Conservation (phyloP, 2,329 filamentous ascomycete species). For the Purpureocillium takamizusanense region DNA sequence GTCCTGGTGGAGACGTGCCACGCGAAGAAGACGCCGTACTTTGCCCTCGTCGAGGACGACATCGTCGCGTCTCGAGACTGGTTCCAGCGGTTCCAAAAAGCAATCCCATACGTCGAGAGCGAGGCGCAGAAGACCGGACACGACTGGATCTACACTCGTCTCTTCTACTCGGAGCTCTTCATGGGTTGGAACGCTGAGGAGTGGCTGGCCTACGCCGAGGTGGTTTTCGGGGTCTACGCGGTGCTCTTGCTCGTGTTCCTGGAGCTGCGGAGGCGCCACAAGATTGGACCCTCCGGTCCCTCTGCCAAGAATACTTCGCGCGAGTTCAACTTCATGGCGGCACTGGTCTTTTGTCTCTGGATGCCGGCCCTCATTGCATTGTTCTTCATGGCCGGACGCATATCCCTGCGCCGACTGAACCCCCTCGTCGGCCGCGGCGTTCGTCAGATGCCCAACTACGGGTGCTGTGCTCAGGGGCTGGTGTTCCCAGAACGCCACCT, state of each 20-base stretch:
- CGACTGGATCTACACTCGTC: constrained; percentile 26
- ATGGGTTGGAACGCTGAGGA: constrained; percentile 30
- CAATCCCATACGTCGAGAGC: constrained; percentile 18
- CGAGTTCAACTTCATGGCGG: constrained; percentile 14
- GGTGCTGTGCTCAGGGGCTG: constrained; percentile 28
- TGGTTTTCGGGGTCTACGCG: constrained; percentile 17
- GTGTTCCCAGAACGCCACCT: constrained; percentile 23
- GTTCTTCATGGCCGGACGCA: constrained; percentile 18
- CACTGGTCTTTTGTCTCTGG: constrained; percentile 20
- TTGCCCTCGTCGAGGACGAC: constrained; percentile 28
- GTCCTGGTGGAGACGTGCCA: constrained; percentile 22
- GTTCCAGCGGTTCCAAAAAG: constrained; percentile 19
- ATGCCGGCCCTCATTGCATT: constrained; percentile 20
- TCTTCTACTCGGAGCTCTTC: constrained; percentile 28
- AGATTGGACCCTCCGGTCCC: constrained; percentile 1
- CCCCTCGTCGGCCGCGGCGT: constrained; percentile 11
- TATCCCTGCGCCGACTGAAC: constrained; percentile 16
- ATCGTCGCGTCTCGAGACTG: constrained; percentile 24
- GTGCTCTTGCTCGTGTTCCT: constrained; percentile 11
- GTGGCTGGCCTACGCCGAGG: constrained; percentile 17
- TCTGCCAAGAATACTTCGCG: constrained; percentile 7
- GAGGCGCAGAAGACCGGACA: constrained; percentile 6
- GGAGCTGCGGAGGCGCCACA: constrained; percentile 1
- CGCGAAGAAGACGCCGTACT: constrained; percentile 17
- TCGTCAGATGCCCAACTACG: constrained; percentile 26